Base-by-base conservation (phyloP, 2,329 filamentous ascomycete species). In the Pyrenophora teres region DNA sequence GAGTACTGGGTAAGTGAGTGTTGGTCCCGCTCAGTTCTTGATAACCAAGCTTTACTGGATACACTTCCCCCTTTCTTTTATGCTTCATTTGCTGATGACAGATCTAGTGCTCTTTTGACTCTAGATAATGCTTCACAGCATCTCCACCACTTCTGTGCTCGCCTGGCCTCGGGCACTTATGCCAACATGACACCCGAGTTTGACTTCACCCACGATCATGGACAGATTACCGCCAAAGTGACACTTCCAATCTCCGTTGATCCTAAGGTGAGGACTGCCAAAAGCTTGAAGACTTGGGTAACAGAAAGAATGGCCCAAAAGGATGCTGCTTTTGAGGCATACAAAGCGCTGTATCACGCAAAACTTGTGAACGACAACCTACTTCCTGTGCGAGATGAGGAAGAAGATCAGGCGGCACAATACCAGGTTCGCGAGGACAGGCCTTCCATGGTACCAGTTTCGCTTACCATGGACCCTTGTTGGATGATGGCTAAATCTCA, bases 291-390 rank as follows among this genome's bases (percentile, higher is more conserved):
- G 31, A 56, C 70, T n/a, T 97, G 92, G 92, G 72, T 60, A 9
- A 89, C 86, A 0, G 87, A 94, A 64, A 83, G 80, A 50, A 85
- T 84, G 60, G 91, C 92, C 0, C 85, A 80, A 60, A 90, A 88
- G 65, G 93, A 97, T 71, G 90, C 88, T 1, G 88, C 90, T 0
- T 94, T 96, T 55, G 83, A 90, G 64, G 89, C 92, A 1, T 96
- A 92, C 65, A 74, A 83, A 18, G 79, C 78, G 4, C 78, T 97
- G 0, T 86, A 93, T 66, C 62, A 82, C 6, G 87, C 83, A 21
- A 87, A 88, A 0, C 76, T 97, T 4, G 73, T 97, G 1, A 92
- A 90, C 55, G 83, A 95, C 12, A 81, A 96, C 62, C 74, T 97
- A 0, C 78, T 96, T 35, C 93, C 93, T 74, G 7, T 75, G 81